Percentiles rank a stretch among this genome's conserved stretches.
Evolutionary conservation across 352 stramenopile genomes (phyloP).

Genomic region (Thalassiosira sp.): DNA sequence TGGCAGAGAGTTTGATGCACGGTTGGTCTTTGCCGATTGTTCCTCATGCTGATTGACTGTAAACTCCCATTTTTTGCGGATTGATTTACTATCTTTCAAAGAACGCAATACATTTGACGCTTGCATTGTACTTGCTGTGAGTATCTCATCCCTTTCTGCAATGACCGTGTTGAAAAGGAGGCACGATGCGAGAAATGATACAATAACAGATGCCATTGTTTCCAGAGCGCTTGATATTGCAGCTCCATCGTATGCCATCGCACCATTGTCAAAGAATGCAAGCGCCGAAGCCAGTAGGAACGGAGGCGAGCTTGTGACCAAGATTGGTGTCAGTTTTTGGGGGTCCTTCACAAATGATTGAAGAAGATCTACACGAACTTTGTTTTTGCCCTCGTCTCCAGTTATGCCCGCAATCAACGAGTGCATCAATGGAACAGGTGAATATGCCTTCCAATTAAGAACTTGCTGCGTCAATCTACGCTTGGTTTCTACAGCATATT

Average conservation of each 20-base stretch:
- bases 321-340: conserved; percentile 47
- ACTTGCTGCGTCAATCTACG: conserved; percentile 33
- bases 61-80: conserved; percentile 58
- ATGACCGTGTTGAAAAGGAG: conserved; percentile 63
- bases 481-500: conserved; percentile 56
- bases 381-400: conserved; percentile 5
- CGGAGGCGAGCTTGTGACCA: conserved; percentile 33
- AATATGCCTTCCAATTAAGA: conserved; percentile 44
- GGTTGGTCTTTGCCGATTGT: not conserved
- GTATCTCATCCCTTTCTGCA: conserved; percentile 47
- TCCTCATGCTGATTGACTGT: conserved; percentile 6
- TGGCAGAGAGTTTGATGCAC: conserved; percentile 20
- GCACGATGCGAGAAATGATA: conserved; percentile 49
- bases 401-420: conserved; percentile 17
- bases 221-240: conserved; percentile 23
- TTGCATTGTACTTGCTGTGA: conserved; percentile 36
- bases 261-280: conserved; percentile 23
- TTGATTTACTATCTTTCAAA: conserved; percentile 49
- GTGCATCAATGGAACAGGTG: conserved; percentile 26
- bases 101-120: conserved; percentile 38
- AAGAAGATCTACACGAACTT: conserved; percentile 34
- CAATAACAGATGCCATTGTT: conserved; percentile 33
- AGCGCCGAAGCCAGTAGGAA: conserved; percentile 24
- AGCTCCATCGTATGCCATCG: conserved; percentile 19
- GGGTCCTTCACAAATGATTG: conserved; percentile 52